Evolutionary conservation across 192 early-diverging fungal species (phyloP).

Genomic region (Podila clonocystis): DNA sequence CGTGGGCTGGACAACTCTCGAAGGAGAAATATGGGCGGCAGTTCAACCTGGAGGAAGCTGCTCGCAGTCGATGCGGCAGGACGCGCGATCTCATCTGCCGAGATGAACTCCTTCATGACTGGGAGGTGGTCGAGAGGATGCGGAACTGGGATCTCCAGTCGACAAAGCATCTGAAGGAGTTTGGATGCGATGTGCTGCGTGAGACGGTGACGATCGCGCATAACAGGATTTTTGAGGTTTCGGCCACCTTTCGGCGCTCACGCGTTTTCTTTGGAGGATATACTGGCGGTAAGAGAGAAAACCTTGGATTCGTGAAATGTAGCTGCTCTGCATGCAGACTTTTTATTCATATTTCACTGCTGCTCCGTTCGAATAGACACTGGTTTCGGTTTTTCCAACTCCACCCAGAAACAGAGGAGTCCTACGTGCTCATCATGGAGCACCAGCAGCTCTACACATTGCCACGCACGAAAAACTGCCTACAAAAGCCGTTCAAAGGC

Average conservation of each 20-base stretch:
- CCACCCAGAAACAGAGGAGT: neutral
- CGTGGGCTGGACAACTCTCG: slow-evolving; percentile 6
- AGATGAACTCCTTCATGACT: slow-evolving; percentile 1
- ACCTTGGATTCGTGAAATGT: neutral
- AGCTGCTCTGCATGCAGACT: neutral
- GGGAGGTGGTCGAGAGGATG: slow-evolving; percentile 2
- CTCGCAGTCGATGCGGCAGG: neutral
- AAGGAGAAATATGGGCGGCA: slow-evolving; percentile 8
- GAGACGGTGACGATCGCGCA: slow-evolving; percentile 3
- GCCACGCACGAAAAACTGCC: neutral
- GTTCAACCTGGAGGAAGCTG: slow-evolving; percentile 2
- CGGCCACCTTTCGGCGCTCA: neutral
- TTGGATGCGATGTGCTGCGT: slow-evolving; percentile 8
- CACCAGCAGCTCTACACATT: neutral
- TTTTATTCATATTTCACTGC: neutral
- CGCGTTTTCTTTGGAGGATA: neutral
- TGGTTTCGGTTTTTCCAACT: neutral
- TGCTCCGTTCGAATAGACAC: neutral
- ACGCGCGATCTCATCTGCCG: slow-evolving; percentile 3
- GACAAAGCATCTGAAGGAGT: slow-evolving; percentile 4
- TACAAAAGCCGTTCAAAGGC: neutral
- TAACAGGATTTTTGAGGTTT: slow-evolving; percentile 11
- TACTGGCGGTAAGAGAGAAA: slow-evolving; percentile 12
- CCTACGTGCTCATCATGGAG: slow-evolving; percentile 3
- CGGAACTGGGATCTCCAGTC: slow-evolving; percentile 5